Conservation (phyloP, 352 stramenopile genomes). For the Elongisporangium undulatum region DNA sequence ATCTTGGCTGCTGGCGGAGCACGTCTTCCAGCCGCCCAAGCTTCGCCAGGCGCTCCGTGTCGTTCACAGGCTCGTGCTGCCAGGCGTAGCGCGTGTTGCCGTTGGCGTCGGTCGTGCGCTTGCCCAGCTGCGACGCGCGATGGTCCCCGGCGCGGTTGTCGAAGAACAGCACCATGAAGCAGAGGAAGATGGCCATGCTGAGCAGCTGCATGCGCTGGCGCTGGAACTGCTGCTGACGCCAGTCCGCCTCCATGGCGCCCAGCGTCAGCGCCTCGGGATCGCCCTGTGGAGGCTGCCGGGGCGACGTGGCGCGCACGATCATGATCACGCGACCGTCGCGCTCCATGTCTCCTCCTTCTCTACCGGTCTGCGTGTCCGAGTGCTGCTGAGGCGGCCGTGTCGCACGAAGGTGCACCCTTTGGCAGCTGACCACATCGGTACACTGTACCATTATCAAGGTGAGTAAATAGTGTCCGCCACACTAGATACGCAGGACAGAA, state of each 20-base stretch:
- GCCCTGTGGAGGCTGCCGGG: constrained; percentile 16
- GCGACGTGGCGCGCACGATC: constrained; percentile 69
- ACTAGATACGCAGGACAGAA: background rate
- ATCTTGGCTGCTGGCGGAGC: constrained; percentile 41
- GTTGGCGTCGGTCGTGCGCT: constrained; percentile 11
- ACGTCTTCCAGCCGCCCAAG: constrained; percentile 46
- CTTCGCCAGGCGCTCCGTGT: constrained; percentile 47
- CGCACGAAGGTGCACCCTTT: background rate
- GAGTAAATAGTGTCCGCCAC: background rate
- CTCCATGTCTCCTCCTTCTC: background rate
- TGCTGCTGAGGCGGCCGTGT: background rate
- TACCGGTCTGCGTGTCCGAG: background rate
- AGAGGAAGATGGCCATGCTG: constrained; percentile 85
- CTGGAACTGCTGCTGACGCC: constrained; percentile 83
- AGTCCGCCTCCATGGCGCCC: constrained; percentile 69
- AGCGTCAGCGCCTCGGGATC: constrained; percentile 43
- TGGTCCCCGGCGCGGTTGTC: constrained; percentile 61
- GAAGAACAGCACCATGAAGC: constrained; percentile 86
- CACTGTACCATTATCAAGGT: background rate
- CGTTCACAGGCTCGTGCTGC: constrained; percentile 49
- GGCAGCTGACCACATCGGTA: background rate
- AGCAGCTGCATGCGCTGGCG: constrained; percentile 86
- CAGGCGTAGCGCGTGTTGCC: constrained; percentile 34
- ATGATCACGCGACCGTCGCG: constrained; percentile 58
- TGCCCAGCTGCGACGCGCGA: constrained; percentile 19